Evolutionary conservation across 163 green algal species (phyloP).

Genomic region (Scenedesmus sp.): DNA sequence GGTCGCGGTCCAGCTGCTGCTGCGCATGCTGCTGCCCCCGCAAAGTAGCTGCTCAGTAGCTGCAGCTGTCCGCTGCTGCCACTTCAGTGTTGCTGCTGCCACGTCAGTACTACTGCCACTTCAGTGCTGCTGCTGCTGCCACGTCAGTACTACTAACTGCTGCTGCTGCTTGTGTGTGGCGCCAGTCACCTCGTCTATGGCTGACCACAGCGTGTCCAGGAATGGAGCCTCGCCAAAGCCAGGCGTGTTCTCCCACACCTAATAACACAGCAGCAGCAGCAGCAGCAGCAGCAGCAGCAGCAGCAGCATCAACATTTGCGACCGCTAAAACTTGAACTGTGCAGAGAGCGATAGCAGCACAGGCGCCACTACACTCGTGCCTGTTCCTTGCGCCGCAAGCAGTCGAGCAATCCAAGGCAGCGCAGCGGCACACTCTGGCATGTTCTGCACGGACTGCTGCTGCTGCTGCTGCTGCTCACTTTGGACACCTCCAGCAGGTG

Average conservation of each 20-base stretch:
- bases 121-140: background rate
- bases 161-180: background rate
- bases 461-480: constrained; percentile 58
- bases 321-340: background rate
- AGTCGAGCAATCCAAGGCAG: no score
- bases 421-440: no score
- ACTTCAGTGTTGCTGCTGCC: background rate
- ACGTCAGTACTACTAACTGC: background rate
- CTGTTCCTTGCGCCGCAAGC: no score
- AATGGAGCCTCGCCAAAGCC: constrained; percentile 87
- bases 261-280: background rate
- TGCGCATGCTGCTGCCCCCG: background rate
- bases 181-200: constrained; percentile 89
- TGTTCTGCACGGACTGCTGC: background rate
- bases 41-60: background rate
- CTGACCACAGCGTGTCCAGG: constrained; percentile 90
- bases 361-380: background rate
- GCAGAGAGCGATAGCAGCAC: background rate
- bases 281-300: background rate
- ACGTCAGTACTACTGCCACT: background rate
- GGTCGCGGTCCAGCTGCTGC: background rate
- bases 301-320: background rate
- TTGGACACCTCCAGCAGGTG: constrained; percentile 93
- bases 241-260: constrained; percentile 90
- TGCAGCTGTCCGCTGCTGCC: background rate